Evolutionary conservation across 768 basidiomycete species (phyloP), one percentile per base, ranked within the genome.

Genomic region (Boletales sp.): DNA sequence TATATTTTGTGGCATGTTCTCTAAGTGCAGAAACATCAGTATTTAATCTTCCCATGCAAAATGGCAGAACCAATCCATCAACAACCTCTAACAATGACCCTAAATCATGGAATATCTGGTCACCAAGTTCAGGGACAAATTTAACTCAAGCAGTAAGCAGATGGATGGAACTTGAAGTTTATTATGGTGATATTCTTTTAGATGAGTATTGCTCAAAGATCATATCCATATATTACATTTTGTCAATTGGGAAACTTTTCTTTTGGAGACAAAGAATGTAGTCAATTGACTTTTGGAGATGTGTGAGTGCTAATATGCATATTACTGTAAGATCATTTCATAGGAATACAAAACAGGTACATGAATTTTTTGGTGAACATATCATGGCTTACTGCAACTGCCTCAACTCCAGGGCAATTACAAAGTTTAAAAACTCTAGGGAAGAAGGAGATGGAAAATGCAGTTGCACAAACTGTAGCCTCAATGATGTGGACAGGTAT

Each of bases 401-500:
- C 34, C 36, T 1, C 43, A 21, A 13, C 19, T 15, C 14, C 18
- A 43, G 11, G 14, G 10, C 15, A 13, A 10, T 4, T 35, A 5
- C 3, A 2, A 28, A 21, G 12, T 14, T 13, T 21, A 28, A 11
- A 47, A 2, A 28, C 9, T 12, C 36, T 56, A 18, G 13, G 10
- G 1, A 2, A 5, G 2, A 14, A 5, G 3, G 19, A 54, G 18
- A 41, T 56, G 34, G 45, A 56, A 32, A 19, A 44, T 54, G 42
- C 45, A 14, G 8, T 54, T 11, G 48, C 48, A 39, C 21, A 44
- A 11, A 14, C 36, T 2, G 21, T 44, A 36, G 51, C 55, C 4
- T 30, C 33, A 36, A 21, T 37, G 9, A 35, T 56, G 7, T 56
- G 55, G 55, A 8, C 47, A 14, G 48, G 55, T 54, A 21, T 54